Percentiles rank a stretch among this genome's conserved stretches.
phyloP scores from a whole-genome alignment of 2,329 filamentous ascomycete genomes.

The Dactylonectria macrodidyma region DNA sequence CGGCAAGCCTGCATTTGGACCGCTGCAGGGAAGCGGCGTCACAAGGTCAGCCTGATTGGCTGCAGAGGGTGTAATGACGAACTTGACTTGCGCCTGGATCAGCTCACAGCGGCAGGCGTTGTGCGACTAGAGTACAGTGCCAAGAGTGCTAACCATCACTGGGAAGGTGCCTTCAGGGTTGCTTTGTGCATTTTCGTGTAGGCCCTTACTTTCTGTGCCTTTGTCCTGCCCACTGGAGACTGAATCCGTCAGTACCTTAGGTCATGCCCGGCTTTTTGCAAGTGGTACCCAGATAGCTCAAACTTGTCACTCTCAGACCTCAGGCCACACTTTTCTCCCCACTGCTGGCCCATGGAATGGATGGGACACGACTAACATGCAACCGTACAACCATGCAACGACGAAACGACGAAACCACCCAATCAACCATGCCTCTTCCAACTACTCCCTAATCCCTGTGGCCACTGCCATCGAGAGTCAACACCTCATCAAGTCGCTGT shows the following conservation, averaged over 20 bases:
- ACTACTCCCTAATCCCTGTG: background rate
- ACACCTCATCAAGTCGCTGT: background rate
- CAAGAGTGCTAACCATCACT: background rate
- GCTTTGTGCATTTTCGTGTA: too few relatives aligned
- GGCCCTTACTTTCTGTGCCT: too few relatives aligned
- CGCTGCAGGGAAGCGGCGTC: slow-evolving; percentile 34
- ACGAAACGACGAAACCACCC: background rate
- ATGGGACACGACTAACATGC: background rate
- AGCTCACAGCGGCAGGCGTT: slow-evolving; percentile 31
- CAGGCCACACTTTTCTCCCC: background rate
- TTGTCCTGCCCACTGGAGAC: too few relatives aligned
- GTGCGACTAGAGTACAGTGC: too few relatives aligned
- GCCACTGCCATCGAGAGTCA: background rate
- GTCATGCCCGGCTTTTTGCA: too few relatives aligned
- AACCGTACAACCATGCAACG: background rate
- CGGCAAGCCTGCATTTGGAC: slow-evolving; percentile 35
- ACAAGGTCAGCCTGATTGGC: slow-evolving; percentile 37
- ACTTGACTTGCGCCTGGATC: slow-evolving; percentile 33
- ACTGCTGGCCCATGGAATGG: background rate
- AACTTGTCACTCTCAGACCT: background rate
- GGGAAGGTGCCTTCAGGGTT: too few relatives aligned
- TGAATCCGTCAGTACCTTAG: too few relatives aligned
- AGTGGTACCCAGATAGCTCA: background rate
- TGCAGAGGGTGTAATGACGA: slow-evolving; percentile 39
- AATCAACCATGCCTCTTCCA: background rate